phyloP scores from a whole-genome alignment of 345 rosid genomes.

The Acer campestre region DNA sequence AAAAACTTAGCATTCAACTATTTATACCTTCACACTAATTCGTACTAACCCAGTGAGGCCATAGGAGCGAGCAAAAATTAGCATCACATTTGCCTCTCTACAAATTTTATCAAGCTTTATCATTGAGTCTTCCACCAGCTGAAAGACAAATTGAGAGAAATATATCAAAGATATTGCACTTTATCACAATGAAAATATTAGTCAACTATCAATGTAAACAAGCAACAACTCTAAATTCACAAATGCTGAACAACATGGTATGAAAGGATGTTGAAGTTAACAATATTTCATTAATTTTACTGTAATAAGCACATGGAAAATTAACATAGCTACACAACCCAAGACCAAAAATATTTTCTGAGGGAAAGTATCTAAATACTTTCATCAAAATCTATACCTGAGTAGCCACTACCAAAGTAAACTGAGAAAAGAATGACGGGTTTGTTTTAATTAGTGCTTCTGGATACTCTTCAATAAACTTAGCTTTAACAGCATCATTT shows the following conservation, averaged over 20 bases:
- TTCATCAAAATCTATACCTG: slow-evolving; percentile 51
- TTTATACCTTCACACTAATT: slow-evolving; percentile 77
- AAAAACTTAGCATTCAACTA: neutral
- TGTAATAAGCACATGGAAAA: neutral
- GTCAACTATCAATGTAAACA: neutral
- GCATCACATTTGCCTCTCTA: slow-evolving; percentile 77
- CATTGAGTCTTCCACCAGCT: slow-evolving; percentile 89
- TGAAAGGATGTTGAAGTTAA: neutral
- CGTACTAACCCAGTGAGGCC: slow-evolving; percentile 93
- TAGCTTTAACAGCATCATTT: slow-evolving; percentile 97
- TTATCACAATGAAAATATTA: neutral
- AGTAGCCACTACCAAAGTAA: slow-evolving; percentile 87
- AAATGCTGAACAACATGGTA: slow-evolving; percentile 9
- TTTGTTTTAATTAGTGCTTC: slow-evolving; percentile 62
- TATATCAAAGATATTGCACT: slow-evolving; percentile 16
- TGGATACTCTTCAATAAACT: slow-evolving; percentile 91
- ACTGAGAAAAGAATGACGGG: slow-evolving; percentile 87
- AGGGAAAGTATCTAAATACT: neutral
- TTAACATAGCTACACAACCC: neutral
- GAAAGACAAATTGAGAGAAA: slow-evolving; percentile 33
- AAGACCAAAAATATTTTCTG: neutral
- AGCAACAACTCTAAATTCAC: neutral
- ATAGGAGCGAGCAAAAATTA: slow-evolving; percentile 93
- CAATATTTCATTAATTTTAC: neutral
- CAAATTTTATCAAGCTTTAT: slow-evolving; percentile 85